Base-by-base conservation (phyloP, 352 stramenopile species). In the Globisporangium radiosum region DNA sequence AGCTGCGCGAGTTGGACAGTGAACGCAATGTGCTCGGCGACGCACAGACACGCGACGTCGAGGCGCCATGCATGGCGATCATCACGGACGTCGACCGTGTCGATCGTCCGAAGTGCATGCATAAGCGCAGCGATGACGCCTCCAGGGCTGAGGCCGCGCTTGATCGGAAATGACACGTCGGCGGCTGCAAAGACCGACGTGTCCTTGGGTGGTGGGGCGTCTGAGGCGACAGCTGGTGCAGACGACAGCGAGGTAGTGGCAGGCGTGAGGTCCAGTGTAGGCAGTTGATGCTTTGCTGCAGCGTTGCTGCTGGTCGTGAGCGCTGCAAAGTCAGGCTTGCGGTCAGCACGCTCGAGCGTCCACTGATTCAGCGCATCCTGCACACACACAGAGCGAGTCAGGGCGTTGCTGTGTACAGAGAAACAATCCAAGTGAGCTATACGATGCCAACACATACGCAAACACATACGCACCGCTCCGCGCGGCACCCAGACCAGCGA, bases 21-120 rank as follows among this genome's bases (percentile, higher is more conserved):
- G 56, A 91, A 88, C n/a, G 60, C 62, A 15, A 91, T 74, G 54
- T 85, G 73, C 57, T 91, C 81, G 1, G 75, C 81, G 17, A 89
- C 81, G 47, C 81, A 77, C 25, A 91, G 56, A 65, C 76, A 87
- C 39, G 61, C 71, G 7, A 79, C 78, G 33, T 75, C 58, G 7
- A 91, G 54, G 7, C 70, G 71, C 76, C 75, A 88, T 7, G 39
- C 17, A 19, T 19, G 17, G 17, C 17, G 36, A 6, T 4, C 25
- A 8, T 59, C 40, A 49, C 60, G 64, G 49, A 68, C 54, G 2
- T 69, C 65, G 8, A 63, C 15, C 49, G 75, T 81, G 39, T 72
- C 65, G 36, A 87, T 68, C 10, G 65, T 58, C 5, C 36, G 0
- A 9, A 78, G 56, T n/a, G 70, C 70, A 11, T 39, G 36, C 60